Conservation (phyloP, 768 basidiomycete genomes). For the Tylopilus rubrobrunneus region DNA sequence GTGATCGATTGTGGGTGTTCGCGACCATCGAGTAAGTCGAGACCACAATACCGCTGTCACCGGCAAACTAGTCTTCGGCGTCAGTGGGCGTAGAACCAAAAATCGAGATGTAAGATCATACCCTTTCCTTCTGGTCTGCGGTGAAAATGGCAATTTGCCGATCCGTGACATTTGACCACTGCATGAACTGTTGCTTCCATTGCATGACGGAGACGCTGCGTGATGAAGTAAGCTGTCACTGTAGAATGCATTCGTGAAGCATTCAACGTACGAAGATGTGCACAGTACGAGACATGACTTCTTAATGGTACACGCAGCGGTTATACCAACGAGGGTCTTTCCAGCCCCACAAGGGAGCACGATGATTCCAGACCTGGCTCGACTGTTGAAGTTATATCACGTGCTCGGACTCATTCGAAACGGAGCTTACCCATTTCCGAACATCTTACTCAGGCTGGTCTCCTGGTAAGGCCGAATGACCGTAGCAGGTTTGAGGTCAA, state of each 20-base stretch:
- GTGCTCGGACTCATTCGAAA: neutral
- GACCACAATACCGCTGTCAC: slow-evolving; percentile 96
- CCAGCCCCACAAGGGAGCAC: slow-evolving; percentile 98
- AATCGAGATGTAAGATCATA: slow-evolving; percentile 25
- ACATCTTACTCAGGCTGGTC: slow-evolving; percentile 98
- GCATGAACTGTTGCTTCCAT: slow-evolving; percentile 98
- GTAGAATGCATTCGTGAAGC: neutral
- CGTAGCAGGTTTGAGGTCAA: slow-evolving; percentile 96
- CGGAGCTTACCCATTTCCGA: slow-evolving; percentile 83
- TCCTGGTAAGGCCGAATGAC: slow-evolving; percentile 98
- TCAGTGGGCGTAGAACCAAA: slow-evolving; percentile 1
- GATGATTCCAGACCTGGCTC: slow-evolving; percentile 96
- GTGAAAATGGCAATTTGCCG: slow-evolving; percentile 97
- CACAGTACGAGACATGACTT: slow-evolving; percentile 97
- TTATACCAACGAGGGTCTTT: slow-evolving; percentile 99
- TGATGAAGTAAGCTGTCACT: slow-evolving; percentile 5
- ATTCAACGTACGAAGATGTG: slow-evolving; percentile 83
- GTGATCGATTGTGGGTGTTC: slow-evolving; percentile 97
- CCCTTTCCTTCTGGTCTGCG: slow-evolving; percentile 96
- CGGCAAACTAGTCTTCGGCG: slow-evolving; percentile 66
- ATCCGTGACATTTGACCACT: slow-evolving; percentile 98
- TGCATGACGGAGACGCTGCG: slow-evolving; percentile 90
- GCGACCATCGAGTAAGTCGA: slow-evolving; percentile 99
- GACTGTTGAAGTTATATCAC: slow-evolving; percentile 43
- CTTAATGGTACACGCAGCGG: slow-evolving; percentile 98